Conservation (phyloP, 345 rosid genomes). For the Salix suchowensis region DNA sequence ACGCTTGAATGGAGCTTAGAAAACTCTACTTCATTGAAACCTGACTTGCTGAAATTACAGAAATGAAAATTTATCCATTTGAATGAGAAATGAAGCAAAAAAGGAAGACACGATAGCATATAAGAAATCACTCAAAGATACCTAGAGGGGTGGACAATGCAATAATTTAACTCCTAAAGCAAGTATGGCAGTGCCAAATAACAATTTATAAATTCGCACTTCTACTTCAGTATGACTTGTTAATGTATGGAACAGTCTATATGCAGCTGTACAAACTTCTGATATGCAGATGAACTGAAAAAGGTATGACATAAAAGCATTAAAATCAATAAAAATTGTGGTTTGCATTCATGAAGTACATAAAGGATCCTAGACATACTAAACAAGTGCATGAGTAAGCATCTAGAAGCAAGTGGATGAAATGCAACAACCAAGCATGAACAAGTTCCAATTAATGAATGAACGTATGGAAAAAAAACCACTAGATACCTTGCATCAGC, state of each 20-base stretch:
- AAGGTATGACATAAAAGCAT: too few relatives aligned
- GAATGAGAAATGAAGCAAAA: not conserved
- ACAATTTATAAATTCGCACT: not conserved
- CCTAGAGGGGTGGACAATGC: not conserved
- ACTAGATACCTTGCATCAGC: slow-evolving; percentile 72
- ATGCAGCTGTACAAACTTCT: too few relatives aligned
- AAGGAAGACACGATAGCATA: not conserved
- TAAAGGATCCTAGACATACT: not conserved
- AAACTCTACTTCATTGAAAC: slow-evolving; percentile 63
- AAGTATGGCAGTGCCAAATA: not conserved
- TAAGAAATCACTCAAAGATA: not conserved
- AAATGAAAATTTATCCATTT: not conserved
- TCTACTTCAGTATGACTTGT: too few relatives aligned
- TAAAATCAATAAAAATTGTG: not conserved
- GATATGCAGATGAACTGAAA: too few relatives aligned
- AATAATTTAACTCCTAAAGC: not conserved
- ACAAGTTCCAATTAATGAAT: not conserved
- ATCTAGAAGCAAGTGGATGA: not conserved
- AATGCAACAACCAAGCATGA: not conserved
- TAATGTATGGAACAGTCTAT: too few relatives aligned
- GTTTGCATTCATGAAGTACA: not conserved
- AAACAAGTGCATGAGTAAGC: not conserved
- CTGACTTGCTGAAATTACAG: slow-evolving; percentile 60
- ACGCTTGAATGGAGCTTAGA: slow-evolving; percentile 54
- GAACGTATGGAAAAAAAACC: not conserved